Evolutionary conservation across 2,329 filamentous ascomycete genomes (phyloP).

Genomic region (Botrytis tulipae): DNA sequence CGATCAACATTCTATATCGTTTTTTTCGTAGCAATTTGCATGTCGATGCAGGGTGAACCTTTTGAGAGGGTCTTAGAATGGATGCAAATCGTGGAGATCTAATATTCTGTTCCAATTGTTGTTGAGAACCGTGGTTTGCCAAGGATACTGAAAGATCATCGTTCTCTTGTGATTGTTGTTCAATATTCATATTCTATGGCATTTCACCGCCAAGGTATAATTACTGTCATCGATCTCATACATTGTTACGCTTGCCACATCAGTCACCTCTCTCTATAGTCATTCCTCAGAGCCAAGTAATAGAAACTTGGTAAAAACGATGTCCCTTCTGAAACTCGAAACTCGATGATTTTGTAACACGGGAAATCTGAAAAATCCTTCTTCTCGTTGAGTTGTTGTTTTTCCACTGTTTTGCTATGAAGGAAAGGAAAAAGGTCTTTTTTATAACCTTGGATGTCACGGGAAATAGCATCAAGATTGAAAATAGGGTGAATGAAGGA

Average conservation of each 20-base stretch:
- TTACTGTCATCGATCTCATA: neutral
- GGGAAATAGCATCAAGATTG: no score
- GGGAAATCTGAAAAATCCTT: rapidly evolving
- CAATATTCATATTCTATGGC: rapidly evolving
- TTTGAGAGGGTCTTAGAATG: neutral
- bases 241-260: rapidly evolving
- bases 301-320: rapidly evolving
- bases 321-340: neutral
- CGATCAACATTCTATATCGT: neutral
- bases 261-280: rapidly evolving
- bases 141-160: neutral
- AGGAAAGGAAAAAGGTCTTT: neutral
- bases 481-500: no score
- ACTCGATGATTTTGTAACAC: neutral
- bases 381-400: rapidly evolving
- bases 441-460: no score
- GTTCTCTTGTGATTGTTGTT: neutral
- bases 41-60: neutral
- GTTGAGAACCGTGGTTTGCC: rapidly evolving
- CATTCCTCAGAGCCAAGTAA: neutral
- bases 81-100: neutral
- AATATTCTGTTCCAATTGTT: no score
- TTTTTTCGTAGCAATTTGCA: neutral
- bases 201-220: rapidly evolving
- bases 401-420: rapidly evolving